phyloP scores from a whole-genome alignment of 192 early-diverging fungal genomes.

The Jimgerdemannia flammicorona region DNA sequence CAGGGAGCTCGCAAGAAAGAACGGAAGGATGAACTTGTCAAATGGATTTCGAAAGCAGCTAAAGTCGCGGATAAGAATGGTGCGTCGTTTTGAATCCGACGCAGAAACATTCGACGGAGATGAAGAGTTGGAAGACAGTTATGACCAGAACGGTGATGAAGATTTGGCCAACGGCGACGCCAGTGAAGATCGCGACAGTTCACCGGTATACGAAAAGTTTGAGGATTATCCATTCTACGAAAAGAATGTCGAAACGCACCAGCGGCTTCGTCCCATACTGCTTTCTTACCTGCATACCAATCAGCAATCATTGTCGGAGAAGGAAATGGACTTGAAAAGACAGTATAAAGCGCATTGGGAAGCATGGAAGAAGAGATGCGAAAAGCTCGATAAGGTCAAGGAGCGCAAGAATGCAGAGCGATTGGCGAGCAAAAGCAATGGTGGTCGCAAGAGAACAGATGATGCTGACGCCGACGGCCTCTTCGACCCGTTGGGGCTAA shows the following conservation, averaged over 20 bases:
- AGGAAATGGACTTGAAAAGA: slow-evolving; percentile 31
- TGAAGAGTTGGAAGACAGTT: slow-evolving; percentile 3
- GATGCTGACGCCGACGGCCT: slow-evolving; percentile 10
- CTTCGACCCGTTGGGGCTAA: background rate
- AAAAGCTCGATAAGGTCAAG: slow-evolving; percentile 33
- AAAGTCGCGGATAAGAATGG: slow-evolving; percentile 18
- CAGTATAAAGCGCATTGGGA: slow-evolving; percentile 41
- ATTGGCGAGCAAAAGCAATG: background rate
- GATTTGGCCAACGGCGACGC: slow-evolving; percentile 13
- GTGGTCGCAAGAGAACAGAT: slow-evolving; percentile 17
- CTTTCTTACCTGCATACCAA: background rate
- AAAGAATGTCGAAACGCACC: slow-evolving; percentile 22
- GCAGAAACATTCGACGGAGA: slow-evolving; percentile 17
- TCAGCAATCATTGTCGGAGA: slow-evolving; percentile 20
- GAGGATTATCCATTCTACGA: slow-evolving; percentile 44
- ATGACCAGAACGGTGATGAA: slow-evolving; percentile 10
- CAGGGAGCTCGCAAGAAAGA: slow-evolving; percentile 4
- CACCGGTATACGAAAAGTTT: slow-evolving; percentile 25
- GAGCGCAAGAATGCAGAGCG: slow-evolving; percentile 4
- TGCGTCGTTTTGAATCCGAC: slow-evolving; percentile 6
- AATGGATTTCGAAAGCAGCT: slow-evolving; percentile 16
- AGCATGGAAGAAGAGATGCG: slow-evolving; percentile 28
- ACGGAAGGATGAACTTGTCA: slow-evolving; percentile 10
- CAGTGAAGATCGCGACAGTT: slow-evolving; percentile 10
- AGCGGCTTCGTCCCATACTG: background rate